Evolutionary conservation across 2,329 filamentous ascomycete species (phyloP), one percentile per base, ranked within the genome.

Genomic region (Fusarium praegraminearum): DNA sequence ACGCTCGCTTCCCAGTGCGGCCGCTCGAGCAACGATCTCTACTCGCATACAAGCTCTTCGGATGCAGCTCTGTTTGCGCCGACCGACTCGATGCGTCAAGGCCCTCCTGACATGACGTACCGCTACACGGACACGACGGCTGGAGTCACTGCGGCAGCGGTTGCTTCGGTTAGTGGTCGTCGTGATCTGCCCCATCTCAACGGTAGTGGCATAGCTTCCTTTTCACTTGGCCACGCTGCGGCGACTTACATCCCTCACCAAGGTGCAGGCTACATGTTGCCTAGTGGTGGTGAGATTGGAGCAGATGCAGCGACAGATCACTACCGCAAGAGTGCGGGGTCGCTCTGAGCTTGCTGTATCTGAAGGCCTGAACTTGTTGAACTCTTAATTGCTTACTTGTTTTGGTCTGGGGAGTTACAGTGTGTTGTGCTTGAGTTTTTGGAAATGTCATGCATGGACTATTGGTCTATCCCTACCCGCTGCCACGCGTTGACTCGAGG

Each of bases 51-150:
- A 7, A 57, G 54, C 16, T 56, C 58, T n/a, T 68, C 73, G 7
- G 67, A 68, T 10, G 32, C 57, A 16, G 28, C 70, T 18, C 28
- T 64, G 32, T 67, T 69, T 43, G 51, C 63, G 5, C 26, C 71
- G 13, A 36, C 44, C 8, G 65, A 64, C 24, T 55, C 70, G 4
- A 51, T 67, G 53, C 65, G 71, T 36, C 44, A 38, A 18, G 58
- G 64, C 4, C 53, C 67, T 5, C 53, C 67, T 28, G 73, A 77
- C 33, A 73, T 78, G 60, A 63, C 73, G 24, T 79, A 79, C 70
- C 74, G 76, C 53, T 79, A 78, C 62, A 71, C 68, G 5, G 77
- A 78, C 49, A 75, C 76, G 28, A 77, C 75, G 24, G 67, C 62
- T 10, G 49, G 62, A 40, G 67, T 68, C 9, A 41, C 63, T 5